Percentiles rank a stretch among this genome's conserved stretches.
phyloP scores from a whole-genome alignment of 441 rosid genomes.

The Omphalea diandra region DNA sequence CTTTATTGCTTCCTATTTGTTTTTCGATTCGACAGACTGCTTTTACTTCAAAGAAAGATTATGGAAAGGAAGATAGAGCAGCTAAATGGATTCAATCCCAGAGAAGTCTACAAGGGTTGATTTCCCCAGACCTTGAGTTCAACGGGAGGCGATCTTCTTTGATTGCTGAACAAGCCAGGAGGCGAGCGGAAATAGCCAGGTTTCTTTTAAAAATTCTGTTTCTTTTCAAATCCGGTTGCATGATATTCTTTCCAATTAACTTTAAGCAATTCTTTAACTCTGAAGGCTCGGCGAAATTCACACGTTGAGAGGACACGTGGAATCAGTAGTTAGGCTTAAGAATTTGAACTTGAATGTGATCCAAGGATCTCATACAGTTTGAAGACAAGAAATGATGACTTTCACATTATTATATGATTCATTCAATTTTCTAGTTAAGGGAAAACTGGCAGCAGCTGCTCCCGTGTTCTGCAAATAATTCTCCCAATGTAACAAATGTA shows the following conservation, averaged over 20 bases:
- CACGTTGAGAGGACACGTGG: conserved; percentile 73
- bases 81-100: conserved; percentile 65
- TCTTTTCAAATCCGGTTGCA: too few species aligned
- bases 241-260: too few species aligned
- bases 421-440: conserved; percentile 22
- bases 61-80: conserved; percentile 73
- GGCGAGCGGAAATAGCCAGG: conserved; percentile 97
- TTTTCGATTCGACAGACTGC: conserved; percentile 56
- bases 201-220: conserved; percentile 10
- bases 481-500: conserved; percentile 28
- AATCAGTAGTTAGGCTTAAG: conserved; percentile 82
- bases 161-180: conserved; percentile 88
- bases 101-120: conserved; percentile 73
- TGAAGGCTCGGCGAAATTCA: conserved; percentile 81
- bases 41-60: conserved; percentile 76
- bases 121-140: conserved; percentile 53
- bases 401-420: background rate
- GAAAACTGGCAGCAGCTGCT: conserved; percentile 21
- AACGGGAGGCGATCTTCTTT: conserved; percentile 55
- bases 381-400: conserved; percentile 27
- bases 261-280: background rate
- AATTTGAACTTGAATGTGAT: conserved; percentile 61
- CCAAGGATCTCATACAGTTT: conserved; percentile 70
- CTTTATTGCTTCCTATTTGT: background rate
- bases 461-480: background rate